Percentiles rank a stretch among this genome's conserved stretches.
Evolutionary conservation across 371 early-diverging fungal species (phyloP).

Genomic region (Mortierella sp.): DNA sequence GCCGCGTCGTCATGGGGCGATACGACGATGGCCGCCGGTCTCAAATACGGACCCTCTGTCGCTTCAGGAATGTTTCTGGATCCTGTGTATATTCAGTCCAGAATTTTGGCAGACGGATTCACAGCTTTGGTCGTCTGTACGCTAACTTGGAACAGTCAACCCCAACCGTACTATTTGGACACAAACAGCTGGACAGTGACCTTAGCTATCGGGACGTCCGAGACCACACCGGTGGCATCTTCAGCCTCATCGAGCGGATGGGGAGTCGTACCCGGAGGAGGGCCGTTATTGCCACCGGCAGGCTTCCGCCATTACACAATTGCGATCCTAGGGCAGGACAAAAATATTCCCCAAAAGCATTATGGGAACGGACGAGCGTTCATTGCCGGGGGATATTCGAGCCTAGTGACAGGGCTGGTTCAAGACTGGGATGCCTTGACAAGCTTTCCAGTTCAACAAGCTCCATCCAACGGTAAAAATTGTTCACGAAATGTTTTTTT

Average conservation of each 20-base stretch:
- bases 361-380: slow-evolving; percentile 40
- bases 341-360: slow-evolving; percentile 14
- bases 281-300: slow-evolving; percentile 28
- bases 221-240: slow-evolving; percentile 32
- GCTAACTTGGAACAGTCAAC: slow-evolving; percentile 45
- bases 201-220: slow-evolving; percentile 39
- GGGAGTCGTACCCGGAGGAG: slow-evolving; percentile 36
- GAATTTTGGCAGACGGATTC: slow-evolving; percentile 41
- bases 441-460: slow-evolving; percentile 50
- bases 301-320: slow-evolving; percentile 45
- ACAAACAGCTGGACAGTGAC: slow-evolving; percentile 43
- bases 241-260: slow-evolving; percentile 34
- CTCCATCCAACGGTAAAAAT: slow-evolving; percentile 37
- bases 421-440: slow-evolving; percentile 46
- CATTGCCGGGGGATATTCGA: slow-evolving; percentile 49
- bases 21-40: neutral
- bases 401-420: slow-evolving; percentile 34
- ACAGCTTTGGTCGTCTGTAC: slow-evolving; percentile 50
- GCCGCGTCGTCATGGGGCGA: slow-evolving; percentile 21
- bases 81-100: slow-evolving; percentile 43
- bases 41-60: slow-evolving; percentile 35
- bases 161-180: slow-evolving; percentile 48
- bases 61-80: slow-evolving; percentile 30
- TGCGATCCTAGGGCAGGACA: slow-evolving; percentile 43
- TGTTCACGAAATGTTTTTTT: too few relatives aligned